Conservation (phyloP, 2,329 filamentous ascomycete genomes). For the Lachnellula occidentalis region DNA sequence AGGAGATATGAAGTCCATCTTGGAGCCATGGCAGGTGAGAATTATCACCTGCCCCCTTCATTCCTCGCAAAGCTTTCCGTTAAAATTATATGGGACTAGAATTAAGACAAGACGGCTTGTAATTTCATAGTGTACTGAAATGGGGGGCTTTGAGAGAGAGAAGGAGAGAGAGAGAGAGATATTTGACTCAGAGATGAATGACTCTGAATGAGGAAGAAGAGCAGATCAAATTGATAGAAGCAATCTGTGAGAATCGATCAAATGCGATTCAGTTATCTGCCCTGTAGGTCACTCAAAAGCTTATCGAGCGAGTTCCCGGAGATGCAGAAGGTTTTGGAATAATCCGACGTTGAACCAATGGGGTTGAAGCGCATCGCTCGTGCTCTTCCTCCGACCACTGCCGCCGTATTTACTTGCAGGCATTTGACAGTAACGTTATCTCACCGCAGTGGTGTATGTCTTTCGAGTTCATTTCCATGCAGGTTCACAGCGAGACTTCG, state of each 20-base stretch:
- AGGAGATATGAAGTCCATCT: neutral
- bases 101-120: too few species aligned
- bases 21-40: neutral
- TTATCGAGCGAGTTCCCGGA: neutral
- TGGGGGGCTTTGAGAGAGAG: too few species aligned
- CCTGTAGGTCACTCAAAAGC: neutral
- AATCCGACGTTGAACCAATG: neutral
- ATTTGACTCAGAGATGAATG: too few species aligned
- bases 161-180: too few species aligned
- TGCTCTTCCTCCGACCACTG: neutral
- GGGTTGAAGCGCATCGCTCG: neutral
- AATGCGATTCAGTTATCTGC: neutral
- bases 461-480: neutral
- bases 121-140: too few species aligned
- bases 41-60: neutral
- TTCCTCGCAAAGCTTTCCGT: neutral
- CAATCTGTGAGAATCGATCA: neutral
- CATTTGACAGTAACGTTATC: neutral
- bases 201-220: too few species aligned
- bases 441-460: neutral
- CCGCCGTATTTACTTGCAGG: neutral
- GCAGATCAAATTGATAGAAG: too few species aligned
- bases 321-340: too few species aligned
- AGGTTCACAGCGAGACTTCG: neutral
- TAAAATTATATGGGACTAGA: too few species aligned